These are phyloP conservation scores for Trichoderma endophyticum DNA, from an alignment of 2,329 filamentous ascomycete genomes.

Conservation along the genomic window DNA sequence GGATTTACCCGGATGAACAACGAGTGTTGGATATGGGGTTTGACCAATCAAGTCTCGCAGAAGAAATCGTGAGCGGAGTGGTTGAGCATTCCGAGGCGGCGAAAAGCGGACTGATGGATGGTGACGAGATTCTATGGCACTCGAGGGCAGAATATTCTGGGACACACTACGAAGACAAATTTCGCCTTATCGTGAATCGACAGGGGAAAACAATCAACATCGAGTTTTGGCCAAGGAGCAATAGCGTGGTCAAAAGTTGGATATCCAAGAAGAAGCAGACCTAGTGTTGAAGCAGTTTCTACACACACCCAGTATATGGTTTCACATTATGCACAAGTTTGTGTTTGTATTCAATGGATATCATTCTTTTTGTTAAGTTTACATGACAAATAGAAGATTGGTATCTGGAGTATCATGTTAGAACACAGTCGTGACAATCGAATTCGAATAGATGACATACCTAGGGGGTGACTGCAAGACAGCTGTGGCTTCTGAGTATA, in stretches of 20 bases:
- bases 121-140: neutral
- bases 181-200: neutral
- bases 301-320: neutral
- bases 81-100: neutral
- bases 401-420: slow-evolving; percentile 47
- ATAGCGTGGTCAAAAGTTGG: neutral
- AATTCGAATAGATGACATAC: slow-evolving; percentile 51
- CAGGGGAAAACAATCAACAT: neutral
- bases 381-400: slow-evolving; percentile 67
- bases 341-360: neutral
- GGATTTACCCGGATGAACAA: neutral
- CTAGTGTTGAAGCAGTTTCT: neutral
- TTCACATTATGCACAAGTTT: neutral
- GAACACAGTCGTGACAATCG: neutral
- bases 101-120: neutral
- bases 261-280: slow-evolving; percentile 2
- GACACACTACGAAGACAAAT: neutral
- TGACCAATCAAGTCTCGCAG: neutral
- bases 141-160: neutral
- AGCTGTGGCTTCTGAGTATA: slow-evolving; percentile 95
- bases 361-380: slow-evolving; percentile 4
- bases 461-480: slow-evolving; percentile 91
- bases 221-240: neutral
- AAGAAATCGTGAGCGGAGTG: neutral
- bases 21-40: slow-evolving; percentile 3